These are phyloP conservation scores for Plantago ovata DNA, from an alignment of 257 asterid genomes.

Conservation along the genomic window DNA sequence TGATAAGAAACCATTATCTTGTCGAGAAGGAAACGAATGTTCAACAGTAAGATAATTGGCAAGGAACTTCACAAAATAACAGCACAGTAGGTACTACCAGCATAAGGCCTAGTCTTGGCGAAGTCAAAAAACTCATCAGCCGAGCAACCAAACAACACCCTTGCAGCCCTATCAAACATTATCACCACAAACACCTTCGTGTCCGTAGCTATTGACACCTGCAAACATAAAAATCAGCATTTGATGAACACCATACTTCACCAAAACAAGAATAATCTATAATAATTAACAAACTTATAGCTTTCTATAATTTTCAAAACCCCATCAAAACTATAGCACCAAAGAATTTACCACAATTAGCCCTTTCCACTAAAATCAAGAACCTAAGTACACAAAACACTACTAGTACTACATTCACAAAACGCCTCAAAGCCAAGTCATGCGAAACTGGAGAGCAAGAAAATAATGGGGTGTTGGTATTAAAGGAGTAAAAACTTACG, in stretches of 20 bases:
- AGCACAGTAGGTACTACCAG: neutral
- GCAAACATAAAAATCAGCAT: constrained; percentile 24
- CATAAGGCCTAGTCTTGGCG: constrained; percentile 62
- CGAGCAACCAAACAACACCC: constrained; percentile 83
- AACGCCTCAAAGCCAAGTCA: too few species aligned
- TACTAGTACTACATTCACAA: too few species aligned
- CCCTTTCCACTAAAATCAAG: neutral
- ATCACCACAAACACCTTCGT: constrained; percentile 60
- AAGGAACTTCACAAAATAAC: neutral
- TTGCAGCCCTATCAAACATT: constrained; percentile 89
- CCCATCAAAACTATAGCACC: neutral
- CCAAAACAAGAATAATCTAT: neutral
- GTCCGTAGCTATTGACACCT: constrained; percentile 82
- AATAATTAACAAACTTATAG: too few species aligned
- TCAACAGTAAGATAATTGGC: too few species aligned
- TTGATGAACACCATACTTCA: neutral
- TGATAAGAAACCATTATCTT: too few species aligned
- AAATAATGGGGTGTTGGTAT: too few species aligned
- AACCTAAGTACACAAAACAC: too few species aligned
- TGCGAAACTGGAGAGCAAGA: too few species aligned
- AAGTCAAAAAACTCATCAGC: constrained; percentile 82
- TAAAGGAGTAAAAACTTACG: too few species aligned
- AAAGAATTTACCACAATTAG: neutral
- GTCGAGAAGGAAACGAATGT: too few species aligned
- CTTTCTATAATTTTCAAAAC: neutral